These are phyloP conservation scores for Paramyrothecium roridum DNA, from an alignment of 2,329 filamentous ascomycete species.

Conservation along the genomic window DNA sequence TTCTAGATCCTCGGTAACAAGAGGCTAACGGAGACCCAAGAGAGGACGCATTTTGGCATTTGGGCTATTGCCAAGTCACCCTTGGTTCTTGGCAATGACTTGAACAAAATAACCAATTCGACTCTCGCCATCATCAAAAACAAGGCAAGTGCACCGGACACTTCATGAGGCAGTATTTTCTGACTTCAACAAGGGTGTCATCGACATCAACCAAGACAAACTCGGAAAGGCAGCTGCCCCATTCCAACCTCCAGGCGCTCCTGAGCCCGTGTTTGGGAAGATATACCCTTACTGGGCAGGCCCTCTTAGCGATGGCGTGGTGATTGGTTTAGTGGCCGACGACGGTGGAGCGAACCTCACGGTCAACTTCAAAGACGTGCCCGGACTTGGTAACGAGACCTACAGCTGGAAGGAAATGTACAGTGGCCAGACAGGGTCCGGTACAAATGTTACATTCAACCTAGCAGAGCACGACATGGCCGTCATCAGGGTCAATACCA, in stretches of 20 bases:
- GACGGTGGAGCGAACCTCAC: constrained; percentile 34
- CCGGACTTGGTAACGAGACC: constrained; percentile 31
- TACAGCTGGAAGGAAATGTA: constrained; percentile 34
- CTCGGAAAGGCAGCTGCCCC: constrained; percentile 18
- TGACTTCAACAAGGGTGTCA: constrained; percentile 11
- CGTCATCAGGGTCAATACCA: constrained; percentile 6
- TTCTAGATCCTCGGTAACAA: constrained; percentile 8
- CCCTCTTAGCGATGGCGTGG: constrained; percentile 26
- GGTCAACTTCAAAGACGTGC: constrained; percentile 39
- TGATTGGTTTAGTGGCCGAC: constrained; percentile 33
- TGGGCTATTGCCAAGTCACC: constrained; percentile 22
- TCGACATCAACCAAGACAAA: constrained; percentile 22
- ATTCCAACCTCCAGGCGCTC: constrained; percentile 15
- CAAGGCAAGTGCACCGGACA: constrained; percentile 6
- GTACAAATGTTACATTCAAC: constrained; percentile 11
- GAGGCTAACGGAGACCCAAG: constrained; percentile 11
- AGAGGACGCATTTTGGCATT: constrained; percentile 17
- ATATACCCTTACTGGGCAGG: constrained; percentile 39
- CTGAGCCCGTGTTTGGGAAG: constrained; percentile 36
- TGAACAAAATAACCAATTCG: constrained; percentile 14
- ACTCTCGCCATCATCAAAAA: constrained; percentile 16
- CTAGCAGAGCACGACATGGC: constrained; percentile 18
- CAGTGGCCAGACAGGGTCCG: constrained; percentile 16
- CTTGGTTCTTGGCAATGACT: constrained; percentile 17
- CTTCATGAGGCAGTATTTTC: not conserved